phyloP scores from a whole-genome alignment of 1,139 yeast species.

The Saccharomyces hybrid region DNA sequence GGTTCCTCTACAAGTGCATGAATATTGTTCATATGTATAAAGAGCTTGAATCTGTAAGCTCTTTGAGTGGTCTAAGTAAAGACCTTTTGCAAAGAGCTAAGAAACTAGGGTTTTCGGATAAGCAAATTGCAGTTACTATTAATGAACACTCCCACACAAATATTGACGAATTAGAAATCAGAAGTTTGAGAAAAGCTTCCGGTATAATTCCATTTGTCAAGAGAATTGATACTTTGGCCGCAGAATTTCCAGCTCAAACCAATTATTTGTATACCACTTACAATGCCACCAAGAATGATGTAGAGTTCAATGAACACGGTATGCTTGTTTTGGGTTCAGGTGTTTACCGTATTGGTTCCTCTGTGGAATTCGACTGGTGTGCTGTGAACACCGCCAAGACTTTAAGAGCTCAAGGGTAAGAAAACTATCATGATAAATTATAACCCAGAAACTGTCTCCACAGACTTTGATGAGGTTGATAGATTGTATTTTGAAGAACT shows the following conservation, averaged over 20 bases:
- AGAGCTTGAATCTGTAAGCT: slow-evolving; percentile 58
- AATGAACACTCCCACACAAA: slow-evolving; percentile 35
- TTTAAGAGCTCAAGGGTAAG: slow-evolving; percentile 77
- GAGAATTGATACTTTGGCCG: slow-evolving; percentile 95
- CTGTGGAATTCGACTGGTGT: slow-evolving; percentile 99
- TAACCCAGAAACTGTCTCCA: slow-evolving; percentile 97
- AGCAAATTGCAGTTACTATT: slow-evolving; percentile 76
- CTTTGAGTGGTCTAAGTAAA: slow-evolving; percentile 50
- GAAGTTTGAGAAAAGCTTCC: slow-evolving; percentile 66
- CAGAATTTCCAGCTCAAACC: slow-evolving; percentile 96
- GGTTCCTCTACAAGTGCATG: slow-evolving; percentile 90
- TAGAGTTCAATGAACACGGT: slow-evolving; percentile 81
- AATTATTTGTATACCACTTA: slow-evolving; percentile 94
- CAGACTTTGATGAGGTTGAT: slow-evolving; percentile 97
- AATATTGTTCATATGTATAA: slow-evolving; percentile 85
- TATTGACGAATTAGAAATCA: slow-evolving; percentile 61
- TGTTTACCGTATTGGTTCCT: slow-evolving; percentile 96
- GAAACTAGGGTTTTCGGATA: slow-evolving; percentile 91
- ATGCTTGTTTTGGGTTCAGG: slow-evolving; percentile 95
- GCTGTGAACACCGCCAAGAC: slow-evolving; percentile 96
- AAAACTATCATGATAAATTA: slow-evolving; percentile 95
- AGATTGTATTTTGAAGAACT: slow-evolving; percentile 92
- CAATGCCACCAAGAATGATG: slow-evolving; percentile 82
- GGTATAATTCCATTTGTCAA: slow-evolving; percentile 90
- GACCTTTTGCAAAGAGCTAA: slow-evolving; percentile 74